Evolutionary conservation across 345 rosid genomes (phyloP).

Genomic region (Moricandia arvensis): DNA sequence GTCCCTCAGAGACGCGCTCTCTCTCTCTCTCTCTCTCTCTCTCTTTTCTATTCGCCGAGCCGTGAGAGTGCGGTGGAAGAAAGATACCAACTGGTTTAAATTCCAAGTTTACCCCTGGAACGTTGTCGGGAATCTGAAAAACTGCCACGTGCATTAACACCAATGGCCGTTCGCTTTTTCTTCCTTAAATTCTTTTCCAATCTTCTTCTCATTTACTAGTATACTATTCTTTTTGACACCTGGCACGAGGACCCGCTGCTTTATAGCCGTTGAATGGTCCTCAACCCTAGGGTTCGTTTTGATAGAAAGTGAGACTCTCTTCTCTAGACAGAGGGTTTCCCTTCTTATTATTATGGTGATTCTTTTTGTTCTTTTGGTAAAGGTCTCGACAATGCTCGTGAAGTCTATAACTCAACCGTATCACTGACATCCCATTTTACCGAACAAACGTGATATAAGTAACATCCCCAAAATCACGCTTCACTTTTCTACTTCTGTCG

Average conservation of each 20-base stretch:
- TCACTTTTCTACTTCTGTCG: constrained; percentile 26
- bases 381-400: background rate
- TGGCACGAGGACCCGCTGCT: constrained; percentile 7
- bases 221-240: constrained; percentile 1
- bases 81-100: background rate
- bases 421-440: constrained; percentile 13
- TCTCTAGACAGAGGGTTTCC: background rate
- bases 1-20: constrained; percentile 29
- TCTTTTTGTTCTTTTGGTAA: background rate
- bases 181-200: constrained; percentile 5
- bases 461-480: constrained; percentile 26
- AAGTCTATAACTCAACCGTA: background rate
- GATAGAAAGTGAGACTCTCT: background rate
- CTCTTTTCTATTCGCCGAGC: constrained; percentile 4
- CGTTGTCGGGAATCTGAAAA: constrained; percentile 25
- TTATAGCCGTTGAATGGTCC: constrained; percentile 26
- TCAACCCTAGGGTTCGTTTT: background rate
- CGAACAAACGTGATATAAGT: constrained; percentile 18
- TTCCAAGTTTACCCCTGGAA: constrained; percentile 31
- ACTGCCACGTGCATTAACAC: constrained; percentile 41
- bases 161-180: constrained; percentile 24
- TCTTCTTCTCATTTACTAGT: background rate
- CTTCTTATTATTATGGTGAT: background rate
- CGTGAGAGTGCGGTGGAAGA: background rate
- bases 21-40: constrained; percentile 13